Conservation (phyloP, 257 asterid species). For the Paraleonurus japonicus region DNA sequence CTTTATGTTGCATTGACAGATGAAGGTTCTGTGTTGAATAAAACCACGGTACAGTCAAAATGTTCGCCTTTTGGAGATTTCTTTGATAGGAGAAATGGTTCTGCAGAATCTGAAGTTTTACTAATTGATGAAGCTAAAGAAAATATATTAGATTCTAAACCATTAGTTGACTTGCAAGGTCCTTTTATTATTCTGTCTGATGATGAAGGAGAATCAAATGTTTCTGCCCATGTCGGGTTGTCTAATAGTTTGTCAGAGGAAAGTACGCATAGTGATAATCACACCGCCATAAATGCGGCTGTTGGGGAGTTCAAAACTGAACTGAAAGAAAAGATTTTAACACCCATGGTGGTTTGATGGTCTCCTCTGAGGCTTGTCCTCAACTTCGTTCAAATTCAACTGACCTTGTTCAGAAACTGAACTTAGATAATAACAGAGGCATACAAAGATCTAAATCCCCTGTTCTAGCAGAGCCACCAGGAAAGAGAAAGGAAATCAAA, state of each 20-base stretch:
- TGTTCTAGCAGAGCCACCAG: constrained; percentile 37
- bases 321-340: constrained; percentile 31
- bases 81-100: constrained; percentile 25
- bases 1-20: constrained; percentile 66
- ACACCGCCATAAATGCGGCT: constrained; percentile 32
- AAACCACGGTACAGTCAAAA: constrained; percentile 26
- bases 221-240: constrained; percentile 34
- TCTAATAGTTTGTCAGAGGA: constrained; percentile 31
- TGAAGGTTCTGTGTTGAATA: constrained; percentile 36
- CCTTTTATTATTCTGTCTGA: constrained; percentile 57
- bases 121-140: constrained; percentile 33
- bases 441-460: constrained; percentile 30
- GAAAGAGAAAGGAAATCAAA: constrained; percentile 33
- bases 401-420: constrained; percentile 33
- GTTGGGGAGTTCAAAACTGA: constrained; percentile 33
- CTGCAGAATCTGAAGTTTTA: constrained; percentile 36
- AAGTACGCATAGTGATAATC: constrained; percentile 29
- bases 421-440: constrained; percentile 28
- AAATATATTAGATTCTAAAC: constrained; percentile 34
- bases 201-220: constrained; percentile 61
- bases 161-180: constrained; percentile 29
- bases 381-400: constrained; percentile 31
- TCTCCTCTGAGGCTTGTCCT: constrained; percentile 30
- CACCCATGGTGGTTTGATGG: constrained; percentile 23
- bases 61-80: constrained; percentile 34